Conservation (phyloP, 1,284 basidiomycete species). For the Trichosporon sp. region DNA sequence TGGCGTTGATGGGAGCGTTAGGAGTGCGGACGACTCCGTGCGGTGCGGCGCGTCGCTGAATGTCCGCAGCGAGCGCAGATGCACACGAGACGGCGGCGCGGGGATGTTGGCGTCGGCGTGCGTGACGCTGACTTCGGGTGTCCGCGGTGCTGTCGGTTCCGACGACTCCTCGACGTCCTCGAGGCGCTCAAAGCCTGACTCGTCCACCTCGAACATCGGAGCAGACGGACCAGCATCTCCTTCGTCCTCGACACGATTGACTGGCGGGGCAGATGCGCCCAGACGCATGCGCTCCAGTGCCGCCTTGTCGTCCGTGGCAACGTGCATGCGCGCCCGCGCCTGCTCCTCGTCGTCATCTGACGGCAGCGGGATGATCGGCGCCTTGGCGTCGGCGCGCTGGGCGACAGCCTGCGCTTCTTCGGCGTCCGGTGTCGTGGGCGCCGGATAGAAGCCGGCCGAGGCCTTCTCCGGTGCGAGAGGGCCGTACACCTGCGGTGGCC, state of each 20-base stretch:
- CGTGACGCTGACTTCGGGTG: not conserved
- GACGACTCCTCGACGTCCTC: not conserved
- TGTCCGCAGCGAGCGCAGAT: slow-evolving; percentile 15
- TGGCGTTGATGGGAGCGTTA: not conserved
- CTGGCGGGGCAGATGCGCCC: slow-evolving; percentile 38
- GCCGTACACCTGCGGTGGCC: not conserved
- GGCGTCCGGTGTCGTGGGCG: slow-evolving; percentile 42
- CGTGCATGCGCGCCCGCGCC: slow-evolving; percentile 25
- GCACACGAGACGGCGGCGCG: slow-evolving; percentile 14
- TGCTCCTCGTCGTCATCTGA: slow-evolving; percentile 11
- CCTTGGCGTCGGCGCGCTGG: slow-evolving; percentile 37
- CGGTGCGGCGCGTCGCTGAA: slow-evolving; percentile 6
- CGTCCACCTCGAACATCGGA: slow-evolving; percentile 42
- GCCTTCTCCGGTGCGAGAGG: slow-evolving; percentile 34
- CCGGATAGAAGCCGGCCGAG: slow-evolving; percentile 43
- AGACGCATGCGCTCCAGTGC: slow-evolving; percentile 40
- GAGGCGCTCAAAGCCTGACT: slow-evolving; percentile 38
- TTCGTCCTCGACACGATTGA: slow-evolving; percentile 12
- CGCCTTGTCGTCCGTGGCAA: slow-evolving; percentile 47
- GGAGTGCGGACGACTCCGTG: not conserved
- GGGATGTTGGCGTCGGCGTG: too few species aligned
- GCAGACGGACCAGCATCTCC: slow-evolving; percentile 24
- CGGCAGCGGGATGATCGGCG: slow-evolving; percentile 12
- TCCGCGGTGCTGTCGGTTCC: not conserved
- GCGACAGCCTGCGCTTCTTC: slow-evolving; percentile 41